phyloP scores from a whole-genome alignment of 2,329 filamentous ascomycete species.

The Diplodia corticola region DNA sequence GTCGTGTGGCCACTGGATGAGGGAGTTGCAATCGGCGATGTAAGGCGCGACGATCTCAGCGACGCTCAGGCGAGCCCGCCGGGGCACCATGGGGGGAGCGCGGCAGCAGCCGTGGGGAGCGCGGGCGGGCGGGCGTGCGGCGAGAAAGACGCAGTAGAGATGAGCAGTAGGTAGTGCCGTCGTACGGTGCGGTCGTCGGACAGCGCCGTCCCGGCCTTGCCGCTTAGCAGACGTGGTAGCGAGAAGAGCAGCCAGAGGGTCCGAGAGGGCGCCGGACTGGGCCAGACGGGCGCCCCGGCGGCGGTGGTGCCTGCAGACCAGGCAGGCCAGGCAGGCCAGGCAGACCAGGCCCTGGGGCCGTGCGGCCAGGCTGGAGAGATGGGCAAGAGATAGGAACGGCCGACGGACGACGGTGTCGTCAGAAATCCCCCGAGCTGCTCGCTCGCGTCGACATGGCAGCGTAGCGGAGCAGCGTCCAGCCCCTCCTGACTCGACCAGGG shows the following conservation, averaged over 20 bases:
- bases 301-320: too few relatives aligned
- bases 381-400: background rate
- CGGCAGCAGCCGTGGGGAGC: conserved; percentile 1
- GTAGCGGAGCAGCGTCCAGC: too few relatives aligned
- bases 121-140: background rate
- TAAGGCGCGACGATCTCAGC: background rate
- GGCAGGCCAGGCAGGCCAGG: too few relatives aligned
- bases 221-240: background rate
- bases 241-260: background rate
- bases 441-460: background rate
- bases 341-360: background rate
- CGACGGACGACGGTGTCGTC: background rate
- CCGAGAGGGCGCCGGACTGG: background rate
- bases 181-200: background rate
- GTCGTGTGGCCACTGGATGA: background rate
- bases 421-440: conserved; percentile 1
- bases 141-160: background rate
- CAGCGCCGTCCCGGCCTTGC: background rate
- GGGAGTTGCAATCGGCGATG: background rate
- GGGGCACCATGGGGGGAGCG: background rate
- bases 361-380: background rate
- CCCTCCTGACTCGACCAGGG: background rate
- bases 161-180: too few relatives aligned
- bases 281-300: background rate
- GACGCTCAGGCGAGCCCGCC: background rate